Base-by-base conservation (phyloP, 805 yeast genomes). In the Naumovozyma castellii region DNA sequence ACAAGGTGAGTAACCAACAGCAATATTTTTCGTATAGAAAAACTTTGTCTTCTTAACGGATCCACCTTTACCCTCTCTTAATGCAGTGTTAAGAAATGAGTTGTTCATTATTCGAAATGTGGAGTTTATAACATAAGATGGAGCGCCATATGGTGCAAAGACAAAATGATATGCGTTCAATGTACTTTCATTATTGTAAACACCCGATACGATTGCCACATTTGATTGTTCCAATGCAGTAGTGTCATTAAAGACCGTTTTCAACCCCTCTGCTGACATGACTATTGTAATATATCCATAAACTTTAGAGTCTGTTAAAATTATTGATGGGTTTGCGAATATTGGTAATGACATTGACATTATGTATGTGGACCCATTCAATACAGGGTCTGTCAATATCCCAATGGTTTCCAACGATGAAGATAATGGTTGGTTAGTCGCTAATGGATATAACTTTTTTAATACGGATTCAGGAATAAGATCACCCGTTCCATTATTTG, bases 321-420 rank as follows among this genome's bases (percentile, higher is more conserved):
- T 61, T 17, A 84, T 79, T 2, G 94, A 80, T n/a, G 79, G 69
- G 48, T 82, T 80, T 14, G 85, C 73, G 50, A 70, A 79, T 2
- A 87, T 72, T 0, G 95, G 92, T 3, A 85, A 49, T 0, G 95
- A 82, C 61, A 87, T 64, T 0, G 95, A 84, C 71, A 84, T 65
- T 47, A 76, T 71, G 50, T 72, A 80, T 1, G 67, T 43, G 1
- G 66, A 48, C 30, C 56, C 53, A 48, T 76, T 75, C 14, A 62
- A 38, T 1, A 74, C 65, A 0, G 96, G 95, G 3, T 94, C 94
- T 1, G 78, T 64, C 13, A 84, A 44, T 40, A 69, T 60, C n/a
- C 81, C 82, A 0, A 59, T 60, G 1, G 66, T 47, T 17, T 61
- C 58, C 1, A 69, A 38, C 8, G 75, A 54, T 2, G 69, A 54